phyloP scores from a whole-genome alignment of 208 protist species.

The Trypanosoma congolense region DNA sequence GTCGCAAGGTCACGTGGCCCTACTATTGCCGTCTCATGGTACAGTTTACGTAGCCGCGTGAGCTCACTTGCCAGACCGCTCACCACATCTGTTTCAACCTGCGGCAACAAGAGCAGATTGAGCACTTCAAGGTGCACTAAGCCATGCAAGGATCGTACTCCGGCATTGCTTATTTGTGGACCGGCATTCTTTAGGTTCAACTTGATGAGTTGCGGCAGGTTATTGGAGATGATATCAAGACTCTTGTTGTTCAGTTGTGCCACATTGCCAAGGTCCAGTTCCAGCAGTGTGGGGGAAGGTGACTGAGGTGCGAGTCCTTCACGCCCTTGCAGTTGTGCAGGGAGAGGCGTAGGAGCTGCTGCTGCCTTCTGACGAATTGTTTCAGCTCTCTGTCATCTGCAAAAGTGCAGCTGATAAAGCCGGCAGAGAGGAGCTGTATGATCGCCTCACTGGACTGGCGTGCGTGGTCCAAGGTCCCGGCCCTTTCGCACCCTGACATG shows the following conservation, averaged over 20 bases:
- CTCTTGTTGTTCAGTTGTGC: slow-evolving; percentile 20
- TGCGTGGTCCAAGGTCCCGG: not conserved
- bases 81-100: slow-evolving; percentile 12
- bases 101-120: slow-evolving; percentile 27
- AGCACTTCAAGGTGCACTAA: slow-evolving; percentile 20
- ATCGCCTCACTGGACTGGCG: not conserved
- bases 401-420: slow-evolving; percentile 24
- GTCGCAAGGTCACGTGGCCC: not conserved
- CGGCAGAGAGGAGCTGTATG: slow-evolving; percentile 17
- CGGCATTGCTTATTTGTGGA: slow-evolving; percentile 5
- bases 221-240: slow-evolving; percentile 10
- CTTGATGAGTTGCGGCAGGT: slow-evolving; percentile 16
- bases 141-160: slow-evolving; percentile 11
- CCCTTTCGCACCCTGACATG: not conserved
- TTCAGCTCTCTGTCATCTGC: slow-evolving; percentile 15
- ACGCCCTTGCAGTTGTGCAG: slow-evolving; percentile 26
- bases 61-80: slow-evolving; percentile 10
- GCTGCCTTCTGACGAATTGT: slow-evolving; percentile 20
- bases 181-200: slow-evolving; percentile 30
- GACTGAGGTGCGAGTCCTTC: slow-evolving; percentile 11
- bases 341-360: slow-evolving; percentile 17
- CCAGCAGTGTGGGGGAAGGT: slow-evolving; percentile 17
- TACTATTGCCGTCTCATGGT: slow-evolving; percentile 27
- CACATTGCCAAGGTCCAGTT: slow-evolving; percentile 25
- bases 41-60: slow-evolving; percentile 18